Evolutionary conservation across 2,329 filamentous ascomycete genomes (phyloP).

Genomic region (Gliomastix tumulicola): DNA sequence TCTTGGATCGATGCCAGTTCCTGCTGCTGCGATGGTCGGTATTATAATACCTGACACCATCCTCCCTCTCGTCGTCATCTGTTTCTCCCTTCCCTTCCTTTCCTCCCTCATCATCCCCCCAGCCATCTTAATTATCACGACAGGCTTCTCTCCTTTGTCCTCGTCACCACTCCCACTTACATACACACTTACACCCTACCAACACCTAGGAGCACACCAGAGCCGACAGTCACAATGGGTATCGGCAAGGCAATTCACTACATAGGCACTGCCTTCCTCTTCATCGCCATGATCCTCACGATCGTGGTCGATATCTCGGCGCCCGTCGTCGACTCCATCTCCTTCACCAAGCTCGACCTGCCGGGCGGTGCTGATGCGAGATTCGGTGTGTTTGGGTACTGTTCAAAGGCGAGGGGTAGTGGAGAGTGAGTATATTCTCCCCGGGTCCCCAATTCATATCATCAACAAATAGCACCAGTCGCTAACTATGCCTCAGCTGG

Average conservation of each 20-base stretch:
- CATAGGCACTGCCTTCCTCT: slow-evolving; percentile 50
- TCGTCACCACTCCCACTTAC: too few relatives aligned
- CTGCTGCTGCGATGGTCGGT: too few relatives aligned
- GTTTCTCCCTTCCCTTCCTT: too few relatives aligned
- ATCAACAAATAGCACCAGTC: too few relatives aligned
- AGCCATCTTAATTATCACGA: too few relatives aligned
- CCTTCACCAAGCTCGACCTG: slow-evolving; percentile 45
- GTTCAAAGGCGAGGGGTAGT: slow-evolving; percentile 18
- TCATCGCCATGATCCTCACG: slow-evolving; percentile 47
- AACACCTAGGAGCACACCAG: too few relatives aligned
- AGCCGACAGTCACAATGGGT: slow-evolving; percentile 36
- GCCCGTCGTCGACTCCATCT: slow-evolving; percentile 48
- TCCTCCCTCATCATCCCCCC: too few relatives aligned
- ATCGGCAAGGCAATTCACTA: slow-evolving; percentile 45
- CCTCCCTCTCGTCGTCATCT: too few relatives aligned
- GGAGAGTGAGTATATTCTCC: slow-evolving; percentile 3
- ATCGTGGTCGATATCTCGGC: slow-evolving; percentile 51
- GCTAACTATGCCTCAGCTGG: slow-evolving; percentile 1
- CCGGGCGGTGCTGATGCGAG: slow-evolving; percentile 29
- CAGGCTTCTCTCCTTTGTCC: too few relatives aligned
- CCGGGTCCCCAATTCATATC: too few relatives aligned
- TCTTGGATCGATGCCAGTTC: too few relatives aligned
- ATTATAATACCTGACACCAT: too few relatives aligned
- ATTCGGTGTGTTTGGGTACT: slow-evolving; percentile 58
- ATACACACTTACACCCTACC: background rate